Base-by-base conservation (phyloP, 306 rosid species). In the Quercus rubra region DNA sequence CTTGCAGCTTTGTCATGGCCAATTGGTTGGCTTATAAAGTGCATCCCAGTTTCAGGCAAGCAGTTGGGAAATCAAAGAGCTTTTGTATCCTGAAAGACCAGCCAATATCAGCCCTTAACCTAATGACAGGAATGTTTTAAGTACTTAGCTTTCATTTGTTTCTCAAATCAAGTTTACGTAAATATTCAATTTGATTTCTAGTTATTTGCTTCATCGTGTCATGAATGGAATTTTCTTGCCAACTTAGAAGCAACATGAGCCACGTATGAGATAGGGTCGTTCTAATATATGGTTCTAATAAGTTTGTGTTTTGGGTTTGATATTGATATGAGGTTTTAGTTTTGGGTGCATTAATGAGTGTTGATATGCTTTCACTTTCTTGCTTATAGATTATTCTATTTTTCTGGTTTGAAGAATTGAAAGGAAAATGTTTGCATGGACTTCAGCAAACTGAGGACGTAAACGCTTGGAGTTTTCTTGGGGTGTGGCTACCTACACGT, bases 401-500 rank as follows among this genome's bases (percentile, higher is more conserved):
- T 73, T 27, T 63, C 55, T 77, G 66, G 58, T 78, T 61, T 25
- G 74, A 71, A 27, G 63, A 75, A 54, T 69, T 27, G 52, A 66
- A 25, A 61, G 17, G 81, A 61, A 43, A 35, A 68, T 81, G 52
- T 74, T 84, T 80, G 85, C 58, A n/a, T 77, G 52, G 13, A 71
- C 8, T 12, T 1, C 25, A 38, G 49, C 80, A 77, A 38, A 55
- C 35, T 64, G 74, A 68, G 74, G 62, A 72, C 83, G 83, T 74
- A 84, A 87, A 63, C 5, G 69, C n/a, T 82, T 52, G 14, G 17
- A 49, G 38, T 15, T 55, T 77, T 81, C 77, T 19, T 71, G 77
- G 87, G 90, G 88, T 27, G 9, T 78, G 80, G 70, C 20, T 33
- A 75, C 78, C 78, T 83, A 87, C 94, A 92, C 93, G 94, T 90